phyloP scores from a whole-genome alignment of 2,329 filamentous ascomycete genomes.

The Ophiostoma triangulosporum region DNA sequence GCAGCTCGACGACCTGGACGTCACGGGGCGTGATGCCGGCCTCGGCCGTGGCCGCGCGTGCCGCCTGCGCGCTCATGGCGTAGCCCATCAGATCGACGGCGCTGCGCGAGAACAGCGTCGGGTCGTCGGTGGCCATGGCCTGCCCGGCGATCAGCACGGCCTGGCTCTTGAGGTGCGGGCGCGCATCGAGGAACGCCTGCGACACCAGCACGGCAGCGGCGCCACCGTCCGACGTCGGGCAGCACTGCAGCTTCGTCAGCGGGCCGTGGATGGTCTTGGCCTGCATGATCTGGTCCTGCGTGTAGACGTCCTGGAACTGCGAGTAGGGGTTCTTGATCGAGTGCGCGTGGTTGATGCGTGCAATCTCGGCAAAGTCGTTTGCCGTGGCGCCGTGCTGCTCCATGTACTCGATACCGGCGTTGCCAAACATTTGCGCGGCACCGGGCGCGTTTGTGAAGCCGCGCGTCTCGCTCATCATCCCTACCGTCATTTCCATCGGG shows the following conservation, averaged over 20 bases:
- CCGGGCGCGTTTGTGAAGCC: slow-evolving; percentile 72
- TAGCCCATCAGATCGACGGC: slow-evolving; percentile 84
- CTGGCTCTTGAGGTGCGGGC: slow-evolving; percentile 67
- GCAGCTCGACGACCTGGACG: slow-evolving; percentile 76
- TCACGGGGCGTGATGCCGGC: slow-evolving; percentile 56
- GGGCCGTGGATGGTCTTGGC: slow-evolving; percentile 70
- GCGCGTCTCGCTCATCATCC: slow-evolving; percentile 73
- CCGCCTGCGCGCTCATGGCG: slow-evolving; percentile 67
- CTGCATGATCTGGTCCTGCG: slow-evolving; percentile 65
- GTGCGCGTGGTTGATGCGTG: slow-evolving; percentile 83
- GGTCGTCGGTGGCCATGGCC: slow-evolving; percentile 70
- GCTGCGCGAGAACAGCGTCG: slow-evolving; percentile 62
- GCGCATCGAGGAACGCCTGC: slow-evolving; percentile 71
- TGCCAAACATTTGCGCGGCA: slow-evolving; percentile 89
- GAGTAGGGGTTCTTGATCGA: slow-evolving; percentile 89
- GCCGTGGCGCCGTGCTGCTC: slow-evolving; percentile 76
- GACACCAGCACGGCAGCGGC: slow-evolving; percentile 83
- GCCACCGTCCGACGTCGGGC: slow-evolving; percentile 85
- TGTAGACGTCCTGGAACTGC: slow-evolving; percentile 92
- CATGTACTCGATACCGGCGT: slow-evolving; percentile 87
- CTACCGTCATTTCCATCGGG: slow-evolving; percentile 56
- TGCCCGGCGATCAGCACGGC: slow-evolving; percentile 87
- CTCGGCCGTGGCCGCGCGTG: slow-evolving; percentile 55
- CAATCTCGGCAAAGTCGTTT: slow-evolving; percentile 91
- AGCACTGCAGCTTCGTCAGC: slow-evolving; percentile 96